These are phyloP conservation scores for Wallacemonas sp. DNA, from an alignment of 208 protist species.

Conservation along the genomic window DNA sequence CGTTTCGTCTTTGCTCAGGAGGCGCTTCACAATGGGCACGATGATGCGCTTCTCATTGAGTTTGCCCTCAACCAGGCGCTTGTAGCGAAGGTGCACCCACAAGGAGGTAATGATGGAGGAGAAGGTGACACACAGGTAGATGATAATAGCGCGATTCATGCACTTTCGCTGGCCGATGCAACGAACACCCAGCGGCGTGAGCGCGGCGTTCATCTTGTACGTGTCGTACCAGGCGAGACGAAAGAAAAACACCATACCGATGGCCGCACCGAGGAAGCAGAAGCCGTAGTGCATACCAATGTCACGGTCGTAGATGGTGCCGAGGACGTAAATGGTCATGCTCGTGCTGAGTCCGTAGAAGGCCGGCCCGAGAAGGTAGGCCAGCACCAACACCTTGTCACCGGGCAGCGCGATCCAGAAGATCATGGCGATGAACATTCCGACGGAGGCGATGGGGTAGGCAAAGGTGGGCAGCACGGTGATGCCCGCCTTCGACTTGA, in stretches of 20 bases:
- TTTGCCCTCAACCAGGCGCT: constrained; percentile 36
- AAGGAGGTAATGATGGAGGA: constrained; percentile 19
- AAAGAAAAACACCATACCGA: constrained; percentile 50
- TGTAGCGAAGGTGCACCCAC: constrained; percentile 36
- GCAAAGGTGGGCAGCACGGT: constrained; percentile 25
- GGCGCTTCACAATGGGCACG: constrained; percentile 22
- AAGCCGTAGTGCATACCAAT: constrained; percentile 69
- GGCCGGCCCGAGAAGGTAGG: constrained; percentile 34
- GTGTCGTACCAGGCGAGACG: constrained; percentile 33
- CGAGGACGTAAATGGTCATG: constrained; percentile 51
- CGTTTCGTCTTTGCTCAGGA: neutral
- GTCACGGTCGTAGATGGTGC: constrained; percentile 50
- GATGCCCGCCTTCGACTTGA: constrained; percentile 18
- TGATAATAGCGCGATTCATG: constrained; percentile 42
- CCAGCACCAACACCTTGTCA: constrained; percentile 29
- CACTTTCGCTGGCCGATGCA: constrained; percentile 43
- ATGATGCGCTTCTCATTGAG: constrained; percentile 32
- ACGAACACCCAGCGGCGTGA: constrained; percentile 15
- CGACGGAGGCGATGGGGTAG: constrained; percentile 42
- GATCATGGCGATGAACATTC: constrained; percentile 38
- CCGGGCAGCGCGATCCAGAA: constrained; percentile 54
- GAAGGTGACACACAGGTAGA: constrained; percentile 32
- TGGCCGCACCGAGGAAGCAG: constrained; percentile 34
- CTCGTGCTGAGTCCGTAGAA: constrained; percentile 54
- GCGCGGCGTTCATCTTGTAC: constrained; percentile 31